Conservation (phyloP, 176 grass and related monocot species). For the Calamus simplicifolius region DNA sequence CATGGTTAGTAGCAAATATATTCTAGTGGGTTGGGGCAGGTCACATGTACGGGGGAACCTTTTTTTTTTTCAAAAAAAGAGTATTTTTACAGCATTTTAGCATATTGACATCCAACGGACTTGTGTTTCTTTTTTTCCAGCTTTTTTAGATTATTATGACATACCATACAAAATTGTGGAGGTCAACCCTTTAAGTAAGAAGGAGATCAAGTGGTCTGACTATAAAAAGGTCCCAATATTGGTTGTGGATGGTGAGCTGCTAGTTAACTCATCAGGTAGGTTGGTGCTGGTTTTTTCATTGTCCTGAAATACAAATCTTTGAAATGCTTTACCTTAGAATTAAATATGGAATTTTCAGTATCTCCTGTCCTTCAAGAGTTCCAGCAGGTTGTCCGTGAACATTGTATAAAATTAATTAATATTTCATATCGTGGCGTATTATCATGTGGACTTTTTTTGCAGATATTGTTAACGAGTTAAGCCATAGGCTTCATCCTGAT, state of each 20-base stretch:
- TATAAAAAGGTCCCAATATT: conserved; percentile 99
- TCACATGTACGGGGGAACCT: too few species aligned
- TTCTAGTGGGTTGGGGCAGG: too few species aligned
- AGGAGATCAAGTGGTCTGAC: conserved; percentile 99
- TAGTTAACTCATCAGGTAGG: conserved; percentile 84
- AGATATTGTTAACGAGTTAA: conserved; percentile 88
- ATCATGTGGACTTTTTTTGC: conserved; percentile 11
- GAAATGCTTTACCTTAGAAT: not conserved
- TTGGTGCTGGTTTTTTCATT: not conserved
- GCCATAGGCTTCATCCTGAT: conserved; percentile 37
- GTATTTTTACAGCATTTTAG: too few species aligned
- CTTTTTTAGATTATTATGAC: conserved; percentile 92
- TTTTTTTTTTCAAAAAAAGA: too few species aligned
- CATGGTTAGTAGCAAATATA: too few species aligned
- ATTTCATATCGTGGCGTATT: not conserved
- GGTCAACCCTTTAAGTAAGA: conserved; percentile 96
- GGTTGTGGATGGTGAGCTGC: conserved; percentile 72
- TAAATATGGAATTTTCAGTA: not conserved
- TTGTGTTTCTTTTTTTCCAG: conserved; percentile 41
- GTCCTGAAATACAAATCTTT: too few species aligned
- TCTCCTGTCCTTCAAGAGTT: too few species aligned
- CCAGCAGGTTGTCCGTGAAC: too few species aligned
- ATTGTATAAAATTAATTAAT: too few species aligned
- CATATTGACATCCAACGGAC: too few species aligned
- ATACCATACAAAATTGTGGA: conserved; percentile 99